A percentile compares a stretch with the other conserved stretches of the same genome.
Evolutionary conservation across 1,284 basidiomycete genomes (phyloP).

Genomic region (Caloboletus firmus): DNA sequence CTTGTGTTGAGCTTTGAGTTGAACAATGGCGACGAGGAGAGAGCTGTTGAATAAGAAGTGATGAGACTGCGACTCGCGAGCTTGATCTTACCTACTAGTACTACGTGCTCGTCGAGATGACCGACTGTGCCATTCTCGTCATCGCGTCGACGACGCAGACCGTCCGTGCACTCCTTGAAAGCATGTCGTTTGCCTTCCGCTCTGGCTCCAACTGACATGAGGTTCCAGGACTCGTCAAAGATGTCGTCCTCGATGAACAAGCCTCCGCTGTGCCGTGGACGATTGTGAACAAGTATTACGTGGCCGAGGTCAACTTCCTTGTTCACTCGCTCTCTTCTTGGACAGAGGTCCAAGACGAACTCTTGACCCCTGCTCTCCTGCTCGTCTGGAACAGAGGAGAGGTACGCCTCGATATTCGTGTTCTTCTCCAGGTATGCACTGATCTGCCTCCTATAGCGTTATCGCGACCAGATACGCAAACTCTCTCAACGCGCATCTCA

Average conservation of each 20-base stretch:
- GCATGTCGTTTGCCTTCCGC: constrained; percentile 16
- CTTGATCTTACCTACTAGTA: neutral
- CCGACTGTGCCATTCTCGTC: constrained; percentile 31
- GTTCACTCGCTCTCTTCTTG: constrained; percentile 47
- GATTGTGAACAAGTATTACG: constrained; percentile 84
- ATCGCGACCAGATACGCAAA: constrained; percentile 50
- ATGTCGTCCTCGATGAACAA: constrained; percentile 20
- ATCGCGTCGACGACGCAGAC: constrained; percentile 27
- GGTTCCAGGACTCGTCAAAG: constrained; percentile 30
- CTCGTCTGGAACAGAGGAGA: constrained; percentile 68
- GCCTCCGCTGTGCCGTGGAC: constrained; percentile 61
- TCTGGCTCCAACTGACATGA: constrained; percentile 24
- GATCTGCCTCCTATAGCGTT: constrained; percentile 44
- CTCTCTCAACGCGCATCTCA: constrained; percentile 48
- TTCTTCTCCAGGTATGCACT: constrained; percentile 5
- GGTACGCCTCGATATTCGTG: constrained; percentile 38
- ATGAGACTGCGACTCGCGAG: neutral
- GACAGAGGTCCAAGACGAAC: constrained; percentile 23
- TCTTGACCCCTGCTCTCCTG: constrained; percentile 61
- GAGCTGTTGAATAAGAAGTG: neutral
- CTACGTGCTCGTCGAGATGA: constrained; percentile 3
- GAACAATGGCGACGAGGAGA: neutral
- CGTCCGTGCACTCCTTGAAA: constrained; percentile 23
- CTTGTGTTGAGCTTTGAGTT: neutral
- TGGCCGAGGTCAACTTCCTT: constrained; percentile 71